Evolutionary conservation across 2,329 filamentous ascomycete genomes (phyloP).

Genomic region (Colletotrichum camelliae): DNA sequence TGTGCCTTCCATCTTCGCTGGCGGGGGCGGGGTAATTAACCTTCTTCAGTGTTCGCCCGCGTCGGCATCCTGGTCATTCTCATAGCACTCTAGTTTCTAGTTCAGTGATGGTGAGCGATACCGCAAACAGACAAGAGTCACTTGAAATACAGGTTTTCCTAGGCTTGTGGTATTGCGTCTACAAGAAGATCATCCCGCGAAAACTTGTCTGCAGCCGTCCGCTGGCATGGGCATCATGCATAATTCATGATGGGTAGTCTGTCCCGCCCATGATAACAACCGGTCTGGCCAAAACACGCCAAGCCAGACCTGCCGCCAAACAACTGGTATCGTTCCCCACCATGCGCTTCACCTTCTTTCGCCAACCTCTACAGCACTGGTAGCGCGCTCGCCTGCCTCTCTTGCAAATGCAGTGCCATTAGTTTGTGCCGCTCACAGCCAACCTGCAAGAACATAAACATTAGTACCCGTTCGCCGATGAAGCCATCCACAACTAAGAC

Average conservation of each 20-base stretch:
- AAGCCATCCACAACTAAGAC: constrained; percentile 30
- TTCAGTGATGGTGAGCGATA: not conserved
- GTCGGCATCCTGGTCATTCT: not conserved
- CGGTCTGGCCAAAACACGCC: not conserved
- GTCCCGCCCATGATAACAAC: not conserved
- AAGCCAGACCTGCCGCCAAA: not conserved
- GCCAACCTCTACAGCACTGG: not conserved
- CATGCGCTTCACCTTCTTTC: not conserved
- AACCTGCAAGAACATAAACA: constrained; percentile 42
- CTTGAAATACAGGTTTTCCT: not conserved
- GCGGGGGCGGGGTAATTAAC: not conserved
- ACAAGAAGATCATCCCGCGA: not conserved
- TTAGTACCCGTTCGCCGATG: constrained; percentile 5
- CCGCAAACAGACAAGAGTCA: not conserved
- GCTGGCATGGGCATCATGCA: not conserved
- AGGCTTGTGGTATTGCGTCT: not conserved
- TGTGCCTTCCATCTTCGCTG: not conserved
- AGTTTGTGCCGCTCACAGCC: constrained; percentile 69
- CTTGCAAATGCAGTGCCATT: constrained; percentile 24
- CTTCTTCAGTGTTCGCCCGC: not conserved
- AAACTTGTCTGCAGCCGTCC: not conserved
- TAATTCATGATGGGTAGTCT: not conserved
- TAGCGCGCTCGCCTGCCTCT: not conserved
- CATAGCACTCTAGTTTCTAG: not conserved
- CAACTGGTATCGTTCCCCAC: not conserved